phyloP scores from a whole-genome alignment of 768 basidiomycete genomes.

The Mycena sanguinolenta region DNA sequence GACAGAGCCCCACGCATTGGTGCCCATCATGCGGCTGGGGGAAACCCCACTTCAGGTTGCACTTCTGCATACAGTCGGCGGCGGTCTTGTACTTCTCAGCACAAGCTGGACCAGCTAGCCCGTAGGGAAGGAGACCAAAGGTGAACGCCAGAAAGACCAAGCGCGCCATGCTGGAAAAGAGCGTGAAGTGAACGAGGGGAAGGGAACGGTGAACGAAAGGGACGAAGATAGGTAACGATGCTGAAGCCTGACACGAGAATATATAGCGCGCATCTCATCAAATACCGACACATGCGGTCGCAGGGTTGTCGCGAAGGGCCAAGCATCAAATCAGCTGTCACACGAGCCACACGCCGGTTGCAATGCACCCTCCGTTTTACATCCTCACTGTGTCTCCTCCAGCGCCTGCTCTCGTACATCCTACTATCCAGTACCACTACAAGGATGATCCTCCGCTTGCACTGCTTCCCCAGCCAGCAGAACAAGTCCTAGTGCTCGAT shows the following conservation, averaged over 20 bases:
- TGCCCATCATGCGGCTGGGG: constrained; percentile 63
- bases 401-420: constrained; percentile 71
- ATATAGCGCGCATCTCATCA: too few species aligned
- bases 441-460: constrained; percentile 81
- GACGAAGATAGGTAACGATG: constrained; percentile 35
- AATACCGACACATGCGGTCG: too few species aligned
- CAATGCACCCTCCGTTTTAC: constrained; percentile 69
- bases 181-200: constrained; percentile 36
- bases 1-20: constrained; percentile 69
- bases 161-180: constrained; percentile 53
- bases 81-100: constrained; percentile 51
- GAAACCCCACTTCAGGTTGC: constrained; percentile 62
- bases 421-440: constrained; percentile 85
- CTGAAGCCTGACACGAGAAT: constrained; percentile 27
- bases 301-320: too few species aligned
- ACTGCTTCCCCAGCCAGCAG: constrained; percentile 71
- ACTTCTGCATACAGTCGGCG: constrained; percentile 53
- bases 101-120: constrained; percentile 62
- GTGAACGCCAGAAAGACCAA: constrained; percentile 52
- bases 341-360: background rate
- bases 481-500: constrained; percentile 83
- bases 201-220: constrained; percentile 42
- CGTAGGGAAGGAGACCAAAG: constrained; percentile 51
- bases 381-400: constrained; percentile 58
- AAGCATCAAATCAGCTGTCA: background rate